Evolutionary conservation across 495 filamentous ascomycete species (phyloP).

Genomic region (Penicillium verhagenii): DNA sequence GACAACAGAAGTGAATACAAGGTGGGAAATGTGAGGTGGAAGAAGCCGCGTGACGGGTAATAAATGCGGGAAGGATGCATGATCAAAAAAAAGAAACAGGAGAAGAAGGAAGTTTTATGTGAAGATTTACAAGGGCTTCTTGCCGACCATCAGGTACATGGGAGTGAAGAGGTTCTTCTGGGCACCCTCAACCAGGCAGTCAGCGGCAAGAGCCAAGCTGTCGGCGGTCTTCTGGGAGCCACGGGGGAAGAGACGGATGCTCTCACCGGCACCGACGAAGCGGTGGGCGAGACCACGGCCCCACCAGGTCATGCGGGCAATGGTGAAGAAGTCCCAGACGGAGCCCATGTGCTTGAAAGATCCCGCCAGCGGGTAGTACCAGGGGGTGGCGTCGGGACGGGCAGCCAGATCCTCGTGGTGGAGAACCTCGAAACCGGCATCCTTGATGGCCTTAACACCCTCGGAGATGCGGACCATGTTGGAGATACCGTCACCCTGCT

Average conservation of each 20-base stretch:
- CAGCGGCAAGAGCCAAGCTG: slow-evolving; percentile 76
- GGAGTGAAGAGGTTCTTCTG: slow-evolving; percentile 95
- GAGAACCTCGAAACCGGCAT: slow-evolving; percentile 82
- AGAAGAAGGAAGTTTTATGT: slow-evolving; percentile 1
- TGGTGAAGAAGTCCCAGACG: slow-evolving; percentile 76
- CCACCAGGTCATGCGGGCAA: slow-evolving; percentile 86
- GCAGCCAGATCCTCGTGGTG: slow-evolving; percentile 89
- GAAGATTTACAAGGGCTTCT: slow-evolving; percentile 67
- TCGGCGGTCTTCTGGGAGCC: slow-evolving; percentile 97
- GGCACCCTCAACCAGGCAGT: slow-evolving; percentile 86
- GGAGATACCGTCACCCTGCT: slow-evolving; percentile 94
- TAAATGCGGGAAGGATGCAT: neutral
- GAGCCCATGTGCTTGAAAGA: slow-evolving; percentile 79
- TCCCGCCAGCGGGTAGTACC: slow-evolving; percentile 93
- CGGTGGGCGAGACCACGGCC: slow-evolving; percentile 75
- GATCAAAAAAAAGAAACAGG: neutral
- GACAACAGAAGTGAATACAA: slow-evolving; percentile 9
- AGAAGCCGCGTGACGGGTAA: slow-evolving; percentile 6
- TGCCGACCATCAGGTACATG: slow-evolving; percentile 97
- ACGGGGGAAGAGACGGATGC: slow-evolving; percentile 67
- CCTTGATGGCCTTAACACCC: slow-evolving; percentile 79
- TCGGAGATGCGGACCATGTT: slow-evolving; percentile 96
- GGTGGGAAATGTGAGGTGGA: slow-evolving; percentile 3
- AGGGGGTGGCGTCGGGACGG: slow-evolving; percentile 73
- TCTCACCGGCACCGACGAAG: slow-evolving; percentile 78